Percentiles rank a stretch among this genome's conserved stretches.
These are phyloP conservation scores for Trichaptum fuscoviolaceum DNA, from an alignment of 768 basidiomycete species.

Conservation along the genomic window DNA sequence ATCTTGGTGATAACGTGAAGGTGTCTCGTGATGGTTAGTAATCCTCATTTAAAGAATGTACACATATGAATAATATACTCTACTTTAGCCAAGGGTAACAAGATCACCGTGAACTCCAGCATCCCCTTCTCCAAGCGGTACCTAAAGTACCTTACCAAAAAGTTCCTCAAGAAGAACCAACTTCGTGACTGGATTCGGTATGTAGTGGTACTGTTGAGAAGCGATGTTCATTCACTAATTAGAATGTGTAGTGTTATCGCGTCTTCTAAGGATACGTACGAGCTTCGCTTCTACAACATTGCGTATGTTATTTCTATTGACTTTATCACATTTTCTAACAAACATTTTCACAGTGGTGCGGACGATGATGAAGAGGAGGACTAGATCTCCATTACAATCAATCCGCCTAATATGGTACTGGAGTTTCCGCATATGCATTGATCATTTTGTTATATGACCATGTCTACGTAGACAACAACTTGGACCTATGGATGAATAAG, in stretches of 20 bases:
- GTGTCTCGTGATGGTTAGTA: constrained; percentile 79
- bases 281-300: constrained; percentile 93
- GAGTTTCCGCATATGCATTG: background rate
- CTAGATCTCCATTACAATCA: constrained; percentile 12
- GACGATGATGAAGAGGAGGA: constrained; percentile 56
- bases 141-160: constrained; percentile 98
- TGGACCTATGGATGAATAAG: background rate
- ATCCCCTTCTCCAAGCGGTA: constrained; percentile 96
- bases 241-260: constrained; percentile 68
- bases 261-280: constrained; percentile 87
- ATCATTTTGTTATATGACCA: background rate
- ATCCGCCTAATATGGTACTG: background rate
- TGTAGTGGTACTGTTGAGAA: constrained; percentile 14
- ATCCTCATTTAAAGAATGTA: background rate
- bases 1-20: constrained; percentile 86
- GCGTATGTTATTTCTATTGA: constrained; percentile 45
- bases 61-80: constrained; percentile 5
- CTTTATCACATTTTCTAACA: constrained; percentile 4
- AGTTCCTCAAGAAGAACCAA: constrained; percentile 97
- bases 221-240: constrained; percentile 8
- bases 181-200: constrained; percentile 96
- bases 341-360: constrained; percentile 30
- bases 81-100: constrained; percentile 54
- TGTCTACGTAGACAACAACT: background rate
- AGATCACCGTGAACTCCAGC: constrained; percentile 78